phyloP scores from a whole-genome alignment of 352 stramenopile species.

The Hyaloperonospora arabidopsidis region DNA sequence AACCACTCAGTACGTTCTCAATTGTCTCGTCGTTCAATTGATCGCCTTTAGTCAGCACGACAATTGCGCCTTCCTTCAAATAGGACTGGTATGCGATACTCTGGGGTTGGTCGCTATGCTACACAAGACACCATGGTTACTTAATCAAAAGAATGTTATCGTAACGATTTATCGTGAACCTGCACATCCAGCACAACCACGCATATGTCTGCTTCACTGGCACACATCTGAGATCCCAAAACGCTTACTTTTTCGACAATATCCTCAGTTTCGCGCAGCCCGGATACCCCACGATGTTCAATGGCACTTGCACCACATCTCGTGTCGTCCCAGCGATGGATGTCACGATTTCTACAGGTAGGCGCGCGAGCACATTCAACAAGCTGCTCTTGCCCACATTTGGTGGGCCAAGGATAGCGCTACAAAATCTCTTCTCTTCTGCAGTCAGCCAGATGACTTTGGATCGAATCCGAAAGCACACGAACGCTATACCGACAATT shows the following conservation, averaged over 20 bases:
- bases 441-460: conserved; percentile 68
- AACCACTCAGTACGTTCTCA: conserved; percentile 8
- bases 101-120: conserved; percentile 35
- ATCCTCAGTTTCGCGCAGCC: conserved; percentile 84
- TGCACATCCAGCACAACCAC: conserved; percentile 80
- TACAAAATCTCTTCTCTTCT: conserved; percentile 88
- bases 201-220: conserved; percentile 60
- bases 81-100: conserved; percentile 45
- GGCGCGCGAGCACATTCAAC: conserved; percentile 90
- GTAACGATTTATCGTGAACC: conserved; percentile 14
- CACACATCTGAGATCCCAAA: conserved; percentile 57
- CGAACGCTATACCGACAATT: conserved; percentile 33
- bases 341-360: conserved; percentile 94
- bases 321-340: conserved; percentile 93
- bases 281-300: conserved; percentile 94
- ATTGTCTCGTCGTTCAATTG: conserved; percentile 20
- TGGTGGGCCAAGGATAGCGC: conserved; percentile 81
- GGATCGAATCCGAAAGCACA: conserved; percentile 57
- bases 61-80: conserved; percentile 37
- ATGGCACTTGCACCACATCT: conserved; percentile 92
- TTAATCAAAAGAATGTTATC: not conserved
- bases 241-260: conserved; percentile 72
- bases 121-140: conserved; percentile 8
- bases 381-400: conserved; percentile 90
- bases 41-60: conserved; percentile 78